Conservation (phyloP, 2,329 filamentous ascomycete genomes). For the Curvularia verruculosa region DNA sequence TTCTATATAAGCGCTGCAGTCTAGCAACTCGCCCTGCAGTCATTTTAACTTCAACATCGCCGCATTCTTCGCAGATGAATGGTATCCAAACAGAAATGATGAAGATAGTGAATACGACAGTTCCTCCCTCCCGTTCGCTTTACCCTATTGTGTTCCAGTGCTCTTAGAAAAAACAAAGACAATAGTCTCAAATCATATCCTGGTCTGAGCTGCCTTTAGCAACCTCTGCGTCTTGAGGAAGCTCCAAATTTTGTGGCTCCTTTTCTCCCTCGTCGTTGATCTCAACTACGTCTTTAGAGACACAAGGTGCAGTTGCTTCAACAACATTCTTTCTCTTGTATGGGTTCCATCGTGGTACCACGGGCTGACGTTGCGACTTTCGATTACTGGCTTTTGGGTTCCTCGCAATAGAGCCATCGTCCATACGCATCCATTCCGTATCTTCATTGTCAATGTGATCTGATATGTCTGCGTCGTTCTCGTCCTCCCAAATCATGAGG, state of each 20-base stretch:
- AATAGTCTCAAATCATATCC: slow-evolving; percentile 20
- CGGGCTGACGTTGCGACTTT: slow-evolving; percentile 32
- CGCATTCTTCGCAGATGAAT: slow-evolving; percentile 11
- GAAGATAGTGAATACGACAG: slow-evolving; percentile 19
- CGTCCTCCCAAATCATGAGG: slow-evolving; percentile 50
- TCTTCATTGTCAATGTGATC: slow-evolving; percentile 47
- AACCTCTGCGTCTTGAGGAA: slow-evolving; percentile 9
- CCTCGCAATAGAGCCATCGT: slow-evolving; percentile 47
- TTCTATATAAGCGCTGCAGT: background rate
- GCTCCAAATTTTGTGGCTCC: slow-evolving; percentile 22
- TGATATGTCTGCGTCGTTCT: slow-evolving; percentile 47
- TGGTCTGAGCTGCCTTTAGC: slow-evolving; percentile 23
- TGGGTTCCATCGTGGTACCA: slow-evolving; percentile 42
- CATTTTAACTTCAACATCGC: background rate
- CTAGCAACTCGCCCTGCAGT: too few relatives aligned
- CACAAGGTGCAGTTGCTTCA: slow-evolving; percentile 26
- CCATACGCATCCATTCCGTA: slow-evolving; percentile 47
- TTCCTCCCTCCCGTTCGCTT: background rate
- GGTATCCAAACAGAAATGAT: slow-evolving; percentile 27
- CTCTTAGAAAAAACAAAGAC: too few relatives aligned
- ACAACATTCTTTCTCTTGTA: slow-evolving; percentile 39
- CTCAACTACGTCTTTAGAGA: slow-evolving; percentile 31
- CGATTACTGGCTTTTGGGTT: slow-evolving; percentile 45
- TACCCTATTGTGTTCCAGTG: background rate
- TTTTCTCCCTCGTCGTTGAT: slow-evolving; percentile 17